Conservation (phyloP, 202 grass and related monocot species). For the Hordeum pubiflorum region DNA sequence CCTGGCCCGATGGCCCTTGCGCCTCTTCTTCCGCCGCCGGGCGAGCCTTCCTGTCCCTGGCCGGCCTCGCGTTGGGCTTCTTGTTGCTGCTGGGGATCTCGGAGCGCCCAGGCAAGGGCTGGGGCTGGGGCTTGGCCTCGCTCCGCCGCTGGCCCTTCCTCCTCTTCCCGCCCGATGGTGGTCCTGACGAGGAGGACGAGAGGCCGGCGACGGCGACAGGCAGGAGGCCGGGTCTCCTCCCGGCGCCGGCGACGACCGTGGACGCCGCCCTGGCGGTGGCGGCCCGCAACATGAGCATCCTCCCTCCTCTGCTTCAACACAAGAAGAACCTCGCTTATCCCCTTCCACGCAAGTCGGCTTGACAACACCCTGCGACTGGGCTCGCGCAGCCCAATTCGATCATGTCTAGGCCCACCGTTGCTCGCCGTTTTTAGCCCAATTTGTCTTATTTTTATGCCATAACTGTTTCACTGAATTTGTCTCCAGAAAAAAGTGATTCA, state of each 20-base stretch:
- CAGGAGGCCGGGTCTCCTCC: not conserved
- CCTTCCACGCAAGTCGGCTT: not conserved
- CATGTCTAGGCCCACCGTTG: not conserved
- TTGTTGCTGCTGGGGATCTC: slow-evolving; percentile 21
- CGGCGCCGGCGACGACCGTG: not conserved
- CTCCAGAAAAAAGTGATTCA: no score
- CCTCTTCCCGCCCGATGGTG: slow-evolving; percentile 23
- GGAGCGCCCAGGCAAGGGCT: not conserved
- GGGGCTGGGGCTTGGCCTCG: slow-evolving; percentile 13
- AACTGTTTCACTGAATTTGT: no score
- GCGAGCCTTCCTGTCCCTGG: not conserved
- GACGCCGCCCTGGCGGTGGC: slow-evolving; percentile 2
- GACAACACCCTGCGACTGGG: not conserved
- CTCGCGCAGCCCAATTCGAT: not conserved
- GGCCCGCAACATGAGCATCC: slow-evolving; percentile 25
- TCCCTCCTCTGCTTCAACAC: not conserved
- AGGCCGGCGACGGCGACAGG: not conserved
- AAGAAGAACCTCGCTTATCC: slow-evolving; percentile 25
- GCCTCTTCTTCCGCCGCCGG: not conserved
- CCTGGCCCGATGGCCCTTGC: not conserved
- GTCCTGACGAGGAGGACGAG: slow-evolving; percentile 27
- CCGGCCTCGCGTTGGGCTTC: not conserved
- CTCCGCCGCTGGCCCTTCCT: slow-evolving; percentile 36
- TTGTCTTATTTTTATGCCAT: no score
- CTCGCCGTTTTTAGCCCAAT: not conserved